Percentiles rank a stretch among this genome's conserved stretches.
These are phyloP conservation scores for Simplicillium aogashimaense DNA, from an alignment of 2,329 filamentous ascomycete genomes.

Conservation along the genomic window DNA sequence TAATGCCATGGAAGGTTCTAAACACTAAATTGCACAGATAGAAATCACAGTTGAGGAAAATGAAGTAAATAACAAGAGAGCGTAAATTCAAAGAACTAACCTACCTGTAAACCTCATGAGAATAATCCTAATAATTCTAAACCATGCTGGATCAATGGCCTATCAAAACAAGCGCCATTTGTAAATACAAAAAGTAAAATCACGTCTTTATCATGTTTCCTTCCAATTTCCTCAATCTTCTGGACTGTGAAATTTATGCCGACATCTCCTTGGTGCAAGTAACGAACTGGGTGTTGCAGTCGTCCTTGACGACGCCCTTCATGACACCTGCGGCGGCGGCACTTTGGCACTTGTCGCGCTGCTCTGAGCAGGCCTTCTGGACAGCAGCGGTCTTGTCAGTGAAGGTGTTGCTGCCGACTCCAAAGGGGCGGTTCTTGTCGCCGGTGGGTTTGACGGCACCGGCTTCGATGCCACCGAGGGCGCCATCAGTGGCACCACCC, in stretches of 20 bases:
- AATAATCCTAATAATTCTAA: no score
- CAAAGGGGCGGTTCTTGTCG: constrained; percentile 40
- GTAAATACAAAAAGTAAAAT: no score
- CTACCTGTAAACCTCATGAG: not conserved
- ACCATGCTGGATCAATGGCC: no score
- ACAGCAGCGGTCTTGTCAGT: constrained; percentile 43
- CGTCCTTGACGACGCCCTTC: constrained; percentile 27
- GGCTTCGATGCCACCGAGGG: constrained; percentile 41
- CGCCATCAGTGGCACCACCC: constrained; percentile 19
- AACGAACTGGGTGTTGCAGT: constrained; percentile 46
- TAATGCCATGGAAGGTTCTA: no score
- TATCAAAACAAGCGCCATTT: no score
- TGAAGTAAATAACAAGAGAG: no score
- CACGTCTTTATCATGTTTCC: no score
- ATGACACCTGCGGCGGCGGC: constrained; percentile 41
- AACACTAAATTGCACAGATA: no score
- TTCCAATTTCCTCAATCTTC: no score
- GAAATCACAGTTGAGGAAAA: no score
- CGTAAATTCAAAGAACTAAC: no score
- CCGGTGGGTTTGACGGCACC: constrained; percentile 39
- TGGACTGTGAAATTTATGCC: constrained; percentile 15
- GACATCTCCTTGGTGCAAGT: constrained; percentile 28
- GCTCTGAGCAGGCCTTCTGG: constrained; percentile 52
- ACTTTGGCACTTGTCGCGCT: constrained; percentile 51
- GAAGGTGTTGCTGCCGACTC: constrained; percentile 48